Conservation (phyloP, 139 green algal species). For the Monoraphidium neglectum region DNA sequence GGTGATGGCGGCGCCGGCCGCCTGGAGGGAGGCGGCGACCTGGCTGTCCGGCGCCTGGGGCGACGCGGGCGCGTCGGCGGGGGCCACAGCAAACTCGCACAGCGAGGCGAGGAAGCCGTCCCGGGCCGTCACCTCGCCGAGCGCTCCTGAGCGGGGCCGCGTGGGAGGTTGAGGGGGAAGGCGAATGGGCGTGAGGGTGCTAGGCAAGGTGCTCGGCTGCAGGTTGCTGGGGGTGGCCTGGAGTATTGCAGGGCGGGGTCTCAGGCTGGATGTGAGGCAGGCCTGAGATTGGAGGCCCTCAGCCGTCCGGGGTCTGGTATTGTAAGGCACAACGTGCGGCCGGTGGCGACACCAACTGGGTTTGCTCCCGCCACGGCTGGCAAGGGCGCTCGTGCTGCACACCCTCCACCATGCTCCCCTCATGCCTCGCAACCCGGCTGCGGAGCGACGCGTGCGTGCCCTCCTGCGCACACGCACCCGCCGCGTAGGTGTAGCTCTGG, state of each 20-base stretch:
- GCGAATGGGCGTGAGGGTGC: no score
- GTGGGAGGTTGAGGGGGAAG: no score
- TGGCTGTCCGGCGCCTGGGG: not conserved
- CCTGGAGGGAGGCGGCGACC: conserved; percentile 12
- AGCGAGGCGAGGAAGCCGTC: conserved; percentile 76
- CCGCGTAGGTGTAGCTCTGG: conserved; percentile 55
- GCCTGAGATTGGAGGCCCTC: no score
- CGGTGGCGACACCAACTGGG: no score
- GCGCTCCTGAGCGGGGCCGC: conserved; percentile 29
- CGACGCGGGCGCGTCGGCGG: not conserved
- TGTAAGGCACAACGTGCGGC: no score
- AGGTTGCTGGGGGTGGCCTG: no score
- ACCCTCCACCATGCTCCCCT: not conserved
- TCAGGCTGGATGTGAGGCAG: no score
- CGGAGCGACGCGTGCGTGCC: not conserved
- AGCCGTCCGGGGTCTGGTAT: no score
- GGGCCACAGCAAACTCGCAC: conserved; percentile 71
- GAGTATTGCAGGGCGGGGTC: no score
- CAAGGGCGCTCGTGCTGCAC: no score
- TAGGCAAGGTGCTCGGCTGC: no score
- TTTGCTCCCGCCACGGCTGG: no score
- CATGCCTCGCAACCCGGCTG: not conserved
- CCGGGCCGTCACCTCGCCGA: conserved; percentile 62
- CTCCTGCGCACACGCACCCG: not conserved
- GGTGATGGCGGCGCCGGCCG: not conserved